Conservation (phyloP, 345 rosid species). For the Hypericum perforatum region DNA sequence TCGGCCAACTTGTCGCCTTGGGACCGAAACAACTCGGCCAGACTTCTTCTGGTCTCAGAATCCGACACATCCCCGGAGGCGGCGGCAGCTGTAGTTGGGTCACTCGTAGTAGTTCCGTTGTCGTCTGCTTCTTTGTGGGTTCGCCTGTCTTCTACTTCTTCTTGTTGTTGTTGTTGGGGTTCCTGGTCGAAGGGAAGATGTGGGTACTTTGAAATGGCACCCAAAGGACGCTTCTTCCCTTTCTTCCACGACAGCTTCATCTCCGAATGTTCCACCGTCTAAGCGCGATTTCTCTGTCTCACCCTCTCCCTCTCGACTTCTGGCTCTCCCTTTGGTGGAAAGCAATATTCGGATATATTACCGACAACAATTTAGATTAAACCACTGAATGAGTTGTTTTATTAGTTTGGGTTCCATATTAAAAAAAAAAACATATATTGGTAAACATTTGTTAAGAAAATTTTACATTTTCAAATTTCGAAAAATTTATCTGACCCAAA, state of each 20-base stretch:
- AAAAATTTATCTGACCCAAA: no score
- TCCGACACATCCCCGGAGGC: constrained; percentile 7
- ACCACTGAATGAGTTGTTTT: no score
- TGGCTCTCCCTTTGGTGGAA: no score
- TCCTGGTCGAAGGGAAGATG: constrained; percentile 52
- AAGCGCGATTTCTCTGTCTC: no score
- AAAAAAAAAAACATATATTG: no score
- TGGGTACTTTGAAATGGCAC: constrained; percentile 27
- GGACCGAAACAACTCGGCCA: constrained; percentile 47
- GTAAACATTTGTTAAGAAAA: no score
- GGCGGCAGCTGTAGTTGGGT: constrained; percentile 3
- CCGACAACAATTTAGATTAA: no score
- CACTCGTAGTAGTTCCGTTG: background rate
- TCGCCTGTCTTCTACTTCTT: constrained; percentile 5
- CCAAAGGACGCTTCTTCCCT: constrained; percentile 45
- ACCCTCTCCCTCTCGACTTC: no score
- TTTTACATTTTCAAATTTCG: no score
- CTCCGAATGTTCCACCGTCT: background rate
- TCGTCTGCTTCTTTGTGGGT: background rate
- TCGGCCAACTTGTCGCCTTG: constrained; percentile 75
- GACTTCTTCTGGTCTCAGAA: constrained; percentile 20
- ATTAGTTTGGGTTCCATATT: no score
- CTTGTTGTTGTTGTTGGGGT: background rate
- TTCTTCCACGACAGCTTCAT: constrained; percentile 77
- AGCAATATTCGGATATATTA: no score